Evolutionary conservation across 1,139 yeast species (phyloP), one percentile per base, ranked within the genome.

Genomic region (Diutina scorzettiae): DNA sequence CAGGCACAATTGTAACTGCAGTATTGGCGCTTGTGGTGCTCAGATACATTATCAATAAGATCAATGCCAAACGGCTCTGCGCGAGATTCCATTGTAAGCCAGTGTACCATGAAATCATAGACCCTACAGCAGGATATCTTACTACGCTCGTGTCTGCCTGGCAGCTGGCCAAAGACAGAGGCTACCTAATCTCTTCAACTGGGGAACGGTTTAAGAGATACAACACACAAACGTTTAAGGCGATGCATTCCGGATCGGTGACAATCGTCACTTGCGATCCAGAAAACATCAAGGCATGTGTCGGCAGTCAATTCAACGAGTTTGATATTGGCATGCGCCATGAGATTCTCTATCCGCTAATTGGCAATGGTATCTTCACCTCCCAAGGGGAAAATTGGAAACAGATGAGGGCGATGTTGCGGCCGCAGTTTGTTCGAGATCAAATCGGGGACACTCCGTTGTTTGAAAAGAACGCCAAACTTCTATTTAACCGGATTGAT

Each of bases 311-410:
- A 14, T 39, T 39, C 27, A 19, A 20, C 19, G 41, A 39, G 12
- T 39, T 39, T 19, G 33, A 39, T 17, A 19, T 39, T 14, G 41
- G 41, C 3, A 27, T 16, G 11, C 33, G 41, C n/a, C 41, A 39
- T 21, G 27, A 14, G 19, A n/a, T 24, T 14, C 28, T 39, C 23
- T 20, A 16, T 27, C 41, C 41, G 32, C 31, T 39, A 12, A 12
- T 39, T 16, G 41, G 41, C n/a, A 27, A 39, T n/a, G 41, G 41
- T 12, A 28, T 39, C 19, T 39, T 39, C 34, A 39, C 41, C 16
- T 19, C 20, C 11, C 24, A 17, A 12, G 25, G 30, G 11, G 24
- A 19, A 12, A 16, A 25, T 9, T 39, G 41, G 41, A 39, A 39
- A 11, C 32, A 27, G 14, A 17, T 19, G 33, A 20, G 41, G 11